These are phyloP conservation scores for Rhododendron ovatum DNA, from an alignment of 148 eudicot species.

Conservation along the genomic window DNA sequence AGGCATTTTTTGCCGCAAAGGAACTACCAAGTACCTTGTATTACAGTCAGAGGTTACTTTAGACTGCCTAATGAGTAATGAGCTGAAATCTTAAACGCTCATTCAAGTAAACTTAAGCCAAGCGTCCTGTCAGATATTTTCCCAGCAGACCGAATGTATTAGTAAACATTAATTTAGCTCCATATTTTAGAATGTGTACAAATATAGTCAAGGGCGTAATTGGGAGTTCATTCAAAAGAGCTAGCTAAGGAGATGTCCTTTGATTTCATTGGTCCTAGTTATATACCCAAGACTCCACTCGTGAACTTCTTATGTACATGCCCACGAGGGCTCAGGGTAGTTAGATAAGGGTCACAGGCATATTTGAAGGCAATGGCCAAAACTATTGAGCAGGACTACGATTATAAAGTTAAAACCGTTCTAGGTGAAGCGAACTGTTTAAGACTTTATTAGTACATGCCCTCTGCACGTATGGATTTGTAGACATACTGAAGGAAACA, in stretches of 20 bases:
- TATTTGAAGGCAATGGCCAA: background rate
- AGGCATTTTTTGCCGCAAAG: background rate
- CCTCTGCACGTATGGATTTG: background rate
- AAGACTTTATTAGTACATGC: background rate
- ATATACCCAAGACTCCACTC: background rate
- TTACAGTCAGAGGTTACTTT: background rate
- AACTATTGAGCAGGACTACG: background rate
- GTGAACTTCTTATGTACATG: background rate
- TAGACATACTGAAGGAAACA: background rate
- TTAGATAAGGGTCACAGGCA: background rate
- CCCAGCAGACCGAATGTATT: background rate
- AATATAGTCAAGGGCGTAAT: background rate
- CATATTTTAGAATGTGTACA: background rate
- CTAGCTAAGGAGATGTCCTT: background rate
- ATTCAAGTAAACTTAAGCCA: background rate
- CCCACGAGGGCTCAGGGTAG: background rate
- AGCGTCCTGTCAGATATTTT: background rate
- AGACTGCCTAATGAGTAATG: background rate
- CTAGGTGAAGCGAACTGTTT: background rate
- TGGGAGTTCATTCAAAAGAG: background rate
- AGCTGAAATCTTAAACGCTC: background rate
- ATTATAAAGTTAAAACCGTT: background rate
- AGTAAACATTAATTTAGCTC: background rate
- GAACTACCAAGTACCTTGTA: background rate
- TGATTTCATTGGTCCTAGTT: no score